Evolutionary conservation across 495 filamentous ascomycete species (phyloP), one percentile per base, ranked within the genome.

Genomic region (Sporormia fimetaria): DNA sequence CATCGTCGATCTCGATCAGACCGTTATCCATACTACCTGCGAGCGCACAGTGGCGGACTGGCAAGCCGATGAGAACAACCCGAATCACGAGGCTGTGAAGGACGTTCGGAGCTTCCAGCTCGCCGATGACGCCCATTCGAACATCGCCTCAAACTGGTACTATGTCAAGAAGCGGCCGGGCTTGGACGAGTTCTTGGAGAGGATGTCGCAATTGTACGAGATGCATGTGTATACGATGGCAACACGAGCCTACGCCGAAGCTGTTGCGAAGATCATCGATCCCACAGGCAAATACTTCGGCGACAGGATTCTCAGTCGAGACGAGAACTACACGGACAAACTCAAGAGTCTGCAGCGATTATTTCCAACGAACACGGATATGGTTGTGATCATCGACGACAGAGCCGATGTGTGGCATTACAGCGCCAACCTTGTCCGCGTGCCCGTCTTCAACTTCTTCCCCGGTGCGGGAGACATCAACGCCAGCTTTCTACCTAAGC

Each of bases 151-250:
- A 8, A 54, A 54, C 53, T 92, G 79, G 79, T 99, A 99, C 64
- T 96, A 94, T 59, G 88, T 96, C 67, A 99, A 99, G 61, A 77
- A 94, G 65, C 85, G 90, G n/a, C 90, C 90, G 1, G 85, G 87
- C 8, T 66, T 96, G 36, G 70, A 81, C 49, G 70, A 79, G 10
- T 99, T 99, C 57, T 64, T 99, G 42, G 65, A 82, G 42, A 75
- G 74, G 14, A 71, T 96, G 41, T 74, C 86, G 3, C 67, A 80
- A 54, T 65, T 92, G 45, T 99, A 86, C 60, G 90, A 99, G 59
- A 64, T 96, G 50, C 90, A 99, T 51, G 87, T 99, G 54, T 99
- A 99, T 65, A 98, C 90, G 16, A 96, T 96, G 90, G 90, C 87
- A 39, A 99, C 90, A 30, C 75, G 90, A 45, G 82, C 86, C 6